Base-by-base conservation (phyloP, 2,329 filamentous ascomycete genomes). In the Diaporthe vaccinii region DNA sequence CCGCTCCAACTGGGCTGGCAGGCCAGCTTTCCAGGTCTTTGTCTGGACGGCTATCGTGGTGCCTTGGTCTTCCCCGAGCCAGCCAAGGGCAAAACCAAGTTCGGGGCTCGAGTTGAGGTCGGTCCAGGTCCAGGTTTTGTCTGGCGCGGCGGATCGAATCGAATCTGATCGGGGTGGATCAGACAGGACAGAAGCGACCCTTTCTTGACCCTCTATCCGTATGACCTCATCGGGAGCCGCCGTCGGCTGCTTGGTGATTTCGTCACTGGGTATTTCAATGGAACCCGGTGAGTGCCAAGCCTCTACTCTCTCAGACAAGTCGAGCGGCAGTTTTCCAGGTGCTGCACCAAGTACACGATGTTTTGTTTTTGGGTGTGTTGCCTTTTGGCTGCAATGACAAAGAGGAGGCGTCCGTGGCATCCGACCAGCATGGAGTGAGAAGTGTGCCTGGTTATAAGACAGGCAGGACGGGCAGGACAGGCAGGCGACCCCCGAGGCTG, bases 201-300 rank as follows among this genome's bases (percentile, higher is more conserved):
- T 59, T 72, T 41, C 46, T 61, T 61, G 46, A 39, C 25, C 28
- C 69, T 25, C 39, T 59, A 36, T 28, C 28, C 57, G 68, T 62
- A 25, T 72, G 58, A 75, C 58, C 68, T 73, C 72, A 73, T 57
- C 49, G 72, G 72, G 28, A 39, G 58, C 20, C 49, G 49, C 58
- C 46, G 57, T 10, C 17, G 59, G 59, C 46, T 39, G 65, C 46
- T 68, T 68, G 31, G 65, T 51, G 65, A 39, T 53, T 68, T 68
- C 46, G 65, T 68, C 65, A 68, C 65, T 68, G 62, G 62, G 62
- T 51, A 36, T 68, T 68, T 51, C 28, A 39, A 51, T 51, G 46
- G 44, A 51, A 51, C 62, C 62, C 59, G n/a, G 59, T 20, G 39
- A 31, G 36, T 44, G 25, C 36, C 59, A 61, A 41, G 58, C 58